These are phyloP conservation scores for Dimargaris cristalligena DNA, from an alignment of 192 early-diverging fungal species.

Conservation along the genomic window DNA sequence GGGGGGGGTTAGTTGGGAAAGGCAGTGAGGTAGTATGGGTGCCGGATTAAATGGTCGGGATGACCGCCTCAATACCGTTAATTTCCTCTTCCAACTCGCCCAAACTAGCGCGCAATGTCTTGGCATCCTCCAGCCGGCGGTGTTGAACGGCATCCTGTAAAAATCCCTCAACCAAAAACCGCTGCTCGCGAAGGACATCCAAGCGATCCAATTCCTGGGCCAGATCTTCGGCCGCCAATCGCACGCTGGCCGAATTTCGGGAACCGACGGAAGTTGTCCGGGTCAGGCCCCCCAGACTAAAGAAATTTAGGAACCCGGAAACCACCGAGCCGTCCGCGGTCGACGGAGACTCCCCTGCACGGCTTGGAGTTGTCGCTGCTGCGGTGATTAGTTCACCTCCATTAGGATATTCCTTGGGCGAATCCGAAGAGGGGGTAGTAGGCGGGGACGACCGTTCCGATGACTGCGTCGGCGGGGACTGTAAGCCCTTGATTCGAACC, in stretches of 20 bases:
- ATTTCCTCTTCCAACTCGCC: conserved; percentile 49
- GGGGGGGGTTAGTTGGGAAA: too few species aligned
- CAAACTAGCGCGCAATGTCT: conserved; percentile 40
- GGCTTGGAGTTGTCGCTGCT: too few species aligned
- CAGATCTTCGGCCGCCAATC: not conserved
- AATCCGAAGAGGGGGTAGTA: not conserved
- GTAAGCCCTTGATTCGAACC: too few species aligned
- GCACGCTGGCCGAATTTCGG: not conserved
- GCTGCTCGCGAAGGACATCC: conserved; percentile 51
- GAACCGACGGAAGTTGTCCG: not conserved
- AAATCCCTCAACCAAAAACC: conserved; percentile 38
- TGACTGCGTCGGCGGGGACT: not conserved
- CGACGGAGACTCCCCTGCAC: not conserved
- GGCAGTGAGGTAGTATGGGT: too few species aligned
- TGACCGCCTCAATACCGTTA: conserved; percentile 18
- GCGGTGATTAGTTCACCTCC: too few species aligned
- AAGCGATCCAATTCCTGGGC: conserved; percentile 23
- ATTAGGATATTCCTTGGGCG: too few species aligned
- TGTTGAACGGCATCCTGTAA: conserved; percentile 44
- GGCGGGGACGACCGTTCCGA: too few species aligned
- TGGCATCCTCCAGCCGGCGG: conserved; percentile 55
- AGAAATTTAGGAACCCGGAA: not conserved
- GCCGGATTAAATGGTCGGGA: not conserved
- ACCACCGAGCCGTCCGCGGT: not conserved
- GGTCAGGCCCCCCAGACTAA: not conserved